A percentile compares a stretch with the other conserved stretches of the same genome.
These are phyloP conservation scores for Fusarium liriodendri DNA, from an alignment of 2,329 filamentous ascomycete species.

Conservation along the genomic window DNA sequence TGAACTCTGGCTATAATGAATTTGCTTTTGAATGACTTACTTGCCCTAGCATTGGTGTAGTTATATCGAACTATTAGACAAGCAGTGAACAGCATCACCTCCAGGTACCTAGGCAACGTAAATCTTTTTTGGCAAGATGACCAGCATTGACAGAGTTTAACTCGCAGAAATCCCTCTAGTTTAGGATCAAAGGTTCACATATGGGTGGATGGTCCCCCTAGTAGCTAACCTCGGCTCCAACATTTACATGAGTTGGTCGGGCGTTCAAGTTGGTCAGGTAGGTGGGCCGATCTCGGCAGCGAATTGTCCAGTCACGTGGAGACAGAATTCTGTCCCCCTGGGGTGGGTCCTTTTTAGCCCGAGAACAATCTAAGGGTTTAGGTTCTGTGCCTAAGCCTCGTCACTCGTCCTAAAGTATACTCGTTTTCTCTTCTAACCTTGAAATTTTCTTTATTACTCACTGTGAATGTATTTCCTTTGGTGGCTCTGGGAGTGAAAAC, in stretches of 20 bases:
- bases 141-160: not conserved
- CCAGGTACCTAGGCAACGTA: not conserved
- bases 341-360: not conserved
- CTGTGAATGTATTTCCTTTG: not conserved
- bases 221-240: not conserved
- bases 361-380: not conserved
- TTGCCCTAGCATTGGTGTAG: not conserved
- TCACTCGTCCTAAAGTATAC: not conserved
- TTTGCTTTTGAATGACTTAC: not conserved
- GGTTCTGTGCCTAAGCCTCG: not conserved
- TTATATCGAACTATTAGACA: not conserved
- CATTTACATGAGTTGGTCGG: not conserved
- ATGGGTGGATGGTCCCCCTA: not conserved
- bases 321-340: not conserved
- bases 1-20: not conserved
- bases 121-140: not conserved
- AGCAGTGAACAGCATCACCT: not conserved
- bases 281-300: not conserved
- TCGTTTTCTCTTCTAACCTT: not conserved
- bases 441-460: not conserved
- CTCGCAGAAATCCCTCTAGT: not conserved
- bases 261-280: too few relatives aligned
- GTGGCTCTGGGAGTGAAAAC: too few relatives aligned
- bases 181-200: not conserved
- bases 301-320: not conserved